Percentiles rank a stretch among this genome's conserved stretches.
phyloP scores from a whole-genome alignment of 73 alveolate genomes.

The Symbiodinium natans region DNA sequence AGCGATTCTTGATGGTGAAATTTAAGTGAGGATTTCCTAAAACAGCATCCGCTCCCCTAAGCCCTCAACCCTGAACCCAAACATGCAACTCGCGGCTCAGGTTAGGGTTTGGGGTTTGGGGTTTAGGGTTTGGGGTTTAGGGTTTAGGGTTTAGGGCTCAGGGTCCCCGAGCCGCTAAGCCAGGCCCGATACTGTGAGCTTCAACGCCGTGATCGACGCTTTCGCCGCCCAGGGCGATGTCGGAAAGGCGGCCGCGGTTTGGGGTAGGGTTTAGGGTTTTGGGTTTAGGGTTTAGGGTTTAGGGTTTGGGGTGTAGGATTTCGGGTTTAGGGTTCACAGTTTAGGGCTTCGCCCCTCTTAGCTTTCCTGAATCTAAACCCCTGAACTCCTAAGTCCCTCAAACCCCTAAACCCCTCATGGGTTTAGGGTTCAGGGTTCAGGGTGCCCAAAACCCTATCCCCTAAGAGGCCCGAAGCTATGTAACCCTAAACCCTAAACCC shows the following conservation, averaged over 20 bases:
- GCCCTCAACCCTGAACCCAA: too few relatives aligned
- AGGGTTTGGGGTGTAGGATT: not conserved
- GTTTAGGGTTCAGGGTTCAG: not conserved
- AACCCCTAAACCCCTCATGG: too few relatives aligned
- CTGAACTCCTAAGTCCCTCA: too few relatives aligned
- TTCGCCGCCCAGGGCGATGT: not conserved
- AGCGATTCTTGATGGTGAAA: too few relatives aligned
- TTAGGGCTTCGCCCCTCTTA: too few relatives aligned
- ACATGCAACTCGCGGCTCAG: too few relatives aligned
- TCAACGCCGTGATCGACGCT: slow-evolving; percentile 3
- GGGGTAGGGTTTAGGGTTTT: not conserved
- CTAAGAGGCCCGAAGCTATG: not conserved
- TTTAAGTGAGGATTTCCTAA: too few relatives aligned
- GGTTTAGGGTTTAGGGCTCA: not conserved
- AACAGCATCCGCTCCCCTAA: too few relatives aligned
- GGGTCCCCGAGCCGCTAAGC: not conserved
- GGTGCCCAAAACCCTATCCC: not conserved
- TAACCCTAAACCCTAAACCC: not conserved
- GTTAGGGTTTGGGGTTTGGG: too few relatives aligned
- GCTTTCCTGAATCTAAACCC: not conserved
- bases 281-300: not conserved
- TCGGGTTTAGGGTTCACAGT: not conserved
- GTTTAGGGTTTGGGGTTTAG: not conserved
- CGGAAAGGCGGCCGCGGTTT: not conserved
- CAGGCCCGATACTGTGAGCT: slow-evolving; percentile 2